Evolutionary conservation across 306 rosid species (phyloP).

Genomic region (Dalbergia cultrata): DNA sequence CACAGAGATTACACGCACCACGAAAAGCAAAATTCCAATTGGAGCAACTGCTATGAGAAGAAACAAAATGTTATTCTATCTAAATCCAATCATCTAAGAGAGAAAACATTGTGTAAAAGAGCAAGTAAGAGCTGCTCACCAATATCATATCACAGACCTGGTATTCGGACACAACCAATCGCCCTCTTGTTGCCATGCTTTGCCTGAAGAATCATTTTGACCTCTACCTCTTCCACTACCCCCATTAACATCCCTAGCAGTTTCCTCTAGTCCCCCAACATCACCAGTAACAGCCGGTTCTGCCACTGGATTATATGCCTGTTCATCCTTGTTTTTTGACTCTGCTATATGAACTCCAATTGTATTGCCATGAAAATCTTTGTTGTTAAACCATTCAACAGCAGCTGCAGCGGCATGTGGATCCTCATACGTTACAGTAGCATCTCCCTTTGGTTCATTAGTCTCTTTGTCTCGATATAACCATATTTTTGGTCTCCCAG

Average conservation of each 20-base stretch:
- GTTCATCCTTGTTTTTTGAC: constrained; percentile 89
- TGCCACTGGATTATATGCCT: constrained; percentile 54
- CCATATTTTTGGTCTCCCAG: constrained; percentile 95
- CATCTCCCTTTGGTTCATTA: constrained; percentile 98
- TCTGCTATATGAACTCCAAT: constrained; percentile 94
- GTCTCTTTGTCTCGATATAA: constrained; percentile 86
- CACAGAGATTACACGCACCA: constrained; percentile 98
- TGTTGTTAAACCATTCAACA: constrained; percentile 95
- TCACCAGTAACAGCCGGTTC: constrained; percentile 63
- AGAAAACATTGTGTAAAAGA: constrained; percentile 48
- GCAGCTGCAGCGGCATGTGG: constrained; percentile 98
- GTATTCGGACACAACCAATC: constrained; percentile 99
- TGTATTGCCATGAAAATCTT: constrained; percentile 89
- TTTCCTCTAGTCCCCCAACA: constrained; percentile 65
- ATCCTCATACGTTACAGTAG: constrained; percentile 95
- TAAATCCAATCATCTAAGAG: constrained; percentile 24
- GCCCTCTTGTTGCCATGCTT: constrained; percentile 98
- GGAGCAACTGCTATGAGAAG: constrained; percentile 75
- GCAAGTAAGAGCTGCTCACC: constrained; percentile 99
- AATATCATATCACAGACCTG: constrained; percentile 99
- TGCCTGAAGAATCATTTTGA: constrained; percentile 78
- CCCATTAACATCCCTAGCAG: constrained; percentile 60
- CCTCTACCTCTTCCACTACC: constrained; percentile 79
- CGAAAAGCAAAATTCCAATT: constrained; percentile 99
- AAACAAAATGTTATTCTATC: constrained; percentile 49